Base-by-base conservation (phyloP, 257 asterid genomes). In the Nicotiana attenuata region DNA sequence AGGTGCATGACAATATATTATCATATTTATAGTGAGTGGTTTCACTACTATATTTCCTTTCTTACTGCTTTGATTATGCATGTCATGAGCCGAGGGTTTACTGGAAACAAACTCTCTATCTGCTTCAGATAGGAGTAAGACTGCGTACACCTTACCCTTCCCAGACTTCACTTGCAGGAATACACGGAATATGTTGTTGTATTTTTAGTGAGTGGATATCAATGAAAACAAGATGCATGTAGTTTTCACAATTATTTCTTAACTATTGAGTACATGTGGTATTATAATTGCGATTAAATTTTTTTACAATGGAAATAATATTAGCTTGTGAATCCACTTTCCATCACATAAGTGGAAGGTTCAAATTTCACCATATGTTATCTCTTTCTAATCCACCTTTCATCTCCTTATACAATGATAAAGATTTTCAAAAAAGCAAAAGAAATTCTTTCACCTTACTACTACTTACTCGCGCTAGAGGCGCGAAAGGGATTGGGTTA, bases 101-200 rank as follows among this genome's bases (percentile, higher is more conserved):
- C 3, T 0, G 11, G 3, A 41, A 41, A 41, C 11, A 38, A 0
- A 7, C 0, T 7, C 0, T 38, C 0, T 35, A 35, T 26, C 28
- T 26, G 1, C 1, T 26, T 26, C 28, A 26, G 28, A 2, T 26
- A 29, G 31, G 3, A 2, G 3, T 29, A 29, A 1, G 31, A 1
- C 7, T 33, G 7, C 38, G 7, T 33, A 33, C 1, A 33, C 7
- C 0, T 0, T 10, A 41, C 3, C 0, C 3, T 41, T 2, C 0
- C 0, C 11, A 2, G 0, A 38, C 0, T 0, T 3, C 47, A 0
- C 47, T 41, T 8, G 11, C 8, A 3, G 8, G 0, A 41, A 38
- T 38, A 38, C 2, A 35, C 9, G 0, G 0, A 6, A 0, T 35
- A 35, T 35, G 1, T 38, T 38, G 0, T 41, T 8, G 50, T 8